Base-by-base conservation (phyloP, 1,284 basidiomycete genomes). In the Heterobasidion occidentale region DNA sequence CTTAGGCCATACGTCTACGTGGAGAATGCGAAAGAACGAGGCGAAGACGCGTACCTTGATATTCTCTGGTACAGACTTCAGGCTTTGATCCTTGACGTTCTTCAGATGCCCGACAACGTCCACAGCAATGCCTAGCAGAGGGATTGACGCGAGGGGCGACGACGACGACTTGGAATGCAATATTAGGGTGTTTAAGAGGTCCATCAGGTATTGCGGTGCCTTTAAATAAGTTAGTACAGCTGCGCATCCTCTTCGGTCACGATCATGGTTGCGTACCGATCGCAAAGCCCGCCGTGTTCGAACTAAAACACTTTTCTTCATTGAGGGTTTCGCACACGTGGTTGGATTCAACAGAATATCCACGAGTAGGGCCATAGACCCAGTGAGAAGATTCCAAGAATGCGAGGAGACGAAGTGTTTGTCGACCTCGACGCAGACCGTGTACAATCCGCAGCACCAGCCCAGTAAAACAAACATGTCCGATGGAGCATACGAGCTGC, bases 401-500 rank as follows among this genome's bases (percentile, higher is more conserved):
- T 73, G 71, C 2, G 77, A 72, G 2, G 74, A 70, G 1, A 72
- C 54, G 61, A 83, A 82, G 19, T 74, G 65, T 2, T 73, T 67
- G 52, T 78, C 76, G 45, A 67, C 58, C 53, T 74, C 66, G 11
- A 80, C 62, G 59, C 77, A 81, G 9, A 74, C 71, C 4, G 75
- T 68, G 64, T 89, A 90, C 46, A 92, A 68, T 12, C 76, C 77
- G 64, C 84, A 87, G 7, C 81, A 74, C 89, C 91, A 94, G 61
- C 76, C 83, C 38, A 92, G 74, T 7, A 94, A 77, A 17, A 88
- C 81, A 64, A 88, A 88, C 36, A 88, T 64, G 60, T 88, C 81
- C 7, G 80, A 70, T 7, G 85, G 72, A 2, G 87, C 84, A 64
- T 80, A 77, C 7, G 84, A 78, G 61, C 85, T 86, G 60, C 14